Evolutionary conservation across 2,329 filamentous ascomycete genomes (phyloP).

Genomic region (Aaosphaeria pasadenensis): DNA sequence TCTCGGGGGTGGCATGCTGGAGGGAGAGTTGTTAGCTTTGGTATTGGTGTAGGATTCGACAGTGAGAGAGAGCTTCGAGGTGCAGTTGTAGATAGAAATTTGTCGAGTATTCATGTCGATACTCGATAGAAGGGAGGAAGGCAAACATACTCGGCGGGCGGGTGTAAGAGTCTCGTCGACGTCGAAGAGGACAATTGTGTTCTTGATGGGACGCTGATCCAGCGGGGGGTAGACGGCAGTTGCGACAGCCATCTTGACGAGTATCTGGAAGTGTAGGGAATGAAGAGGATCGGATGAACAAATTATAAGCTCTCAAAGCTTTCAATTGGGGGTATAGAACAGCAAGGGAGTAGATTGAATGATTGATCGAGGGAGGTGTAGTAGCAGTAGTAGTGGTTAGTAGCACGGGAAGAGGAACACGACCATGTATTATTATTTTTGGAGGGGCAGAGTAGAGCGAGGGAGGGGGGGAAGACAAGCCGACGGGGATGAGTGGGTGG

Average conservation of each 20-base stretch:
- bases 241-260: conserved; percentile 38
- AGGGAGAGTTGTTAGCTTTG: conserved; percentile 2
- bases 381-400: too few species aligned
- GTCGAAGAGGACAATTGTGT: conserved; percentile 94
- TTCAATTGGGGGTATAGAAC: too few species aligned
- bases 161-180: conserved; percentile 90
- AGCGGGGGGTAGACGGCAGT: conserved; percentile 66
- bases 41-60: not conserved
- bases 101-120: not conserved
- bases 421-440: too few species aligned
- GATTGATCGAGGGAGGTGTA: too few species aligned
- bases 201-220: conserved; percentile 79
- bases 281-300: too few species aligned
- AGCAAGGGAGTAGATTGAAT: too few species aligned
- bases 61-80: conserved; percentile 2
- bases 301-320: too few species aligned
- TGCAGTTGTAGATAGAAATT: not conserved
- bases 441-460: too few species aligned
- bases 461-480: too few species aligned
- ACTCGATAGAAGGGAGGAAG: not conserved
- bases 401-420: too few species aligned
- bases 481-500: too few species aligned
- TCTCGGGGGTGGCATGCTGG: conserved; percentile 71
- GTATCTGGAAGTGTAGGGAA: not conserved
- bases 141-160: conserved; percentile 63